Evolutionary conservation across 306 rosid species (phyloP), one percentile per base, ranked within the genome.

Genomic region (Myrica gale): DNA sequence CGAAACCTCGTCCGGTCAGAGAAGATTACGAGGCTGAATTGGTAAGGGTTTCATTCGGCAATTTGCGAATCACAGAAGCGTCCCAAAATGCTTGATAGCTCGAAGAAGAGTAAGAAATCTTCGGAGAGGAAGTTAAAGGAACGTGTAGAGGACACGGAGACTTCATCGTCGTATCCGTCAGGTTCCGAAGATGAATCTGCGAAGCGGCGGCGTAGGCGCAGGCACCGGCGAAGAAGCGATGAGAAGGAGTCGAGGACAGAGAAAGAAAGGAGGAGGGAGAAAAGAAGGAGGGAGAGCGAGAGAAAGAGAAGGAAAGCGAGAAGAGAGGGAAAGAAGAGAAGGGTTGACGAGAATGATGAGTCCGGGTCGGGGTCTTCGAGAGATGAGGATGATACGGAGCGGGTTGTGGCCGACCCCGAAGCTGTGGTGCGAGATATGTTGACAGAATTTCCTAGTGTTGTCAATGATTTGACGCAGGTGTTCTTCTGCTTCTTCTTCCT

Each of bases 401-500:
- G 26, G 56, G 80, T 77, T 66, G 48, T 73, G 82, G 72, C 77
- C 80, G 81, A 86, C 7, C 94, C 97, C 41, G 81, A 84, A 78
- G 66, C 55, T 4, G 84, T 79, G 41, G 56, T 91, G 37, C 79
- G 68, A 7, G 85, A 85, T 42, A 78, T 94, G 87, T 77, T 91
- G 88, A 81, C 39, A 15, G 85, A 86, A 70, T 94, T 94, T 51
- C 97, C 97, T 61, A 85, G 83, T 52, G 92, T 85, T 58, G 92
- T 85, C 76, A 85, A 78, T 78, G 96, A 94, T 72, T 86, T 94
- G 83, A 86, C 82, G 58, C 91, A 82, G 98, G 98, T 94, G 63
- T 17, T 58, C 9, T 4, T 42, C 9, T 20, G 7, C 20, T 48
- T 54, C 67, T 56, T 72, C 26, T 23, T 23, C 26, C 26, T 23